Percentiles rank a stretch among this genome's conserved stretches.
Evolutionary conservation across 306 rosid genomes (phyloP).

Genomic region (Hippophae gyantsensis): DNA sequence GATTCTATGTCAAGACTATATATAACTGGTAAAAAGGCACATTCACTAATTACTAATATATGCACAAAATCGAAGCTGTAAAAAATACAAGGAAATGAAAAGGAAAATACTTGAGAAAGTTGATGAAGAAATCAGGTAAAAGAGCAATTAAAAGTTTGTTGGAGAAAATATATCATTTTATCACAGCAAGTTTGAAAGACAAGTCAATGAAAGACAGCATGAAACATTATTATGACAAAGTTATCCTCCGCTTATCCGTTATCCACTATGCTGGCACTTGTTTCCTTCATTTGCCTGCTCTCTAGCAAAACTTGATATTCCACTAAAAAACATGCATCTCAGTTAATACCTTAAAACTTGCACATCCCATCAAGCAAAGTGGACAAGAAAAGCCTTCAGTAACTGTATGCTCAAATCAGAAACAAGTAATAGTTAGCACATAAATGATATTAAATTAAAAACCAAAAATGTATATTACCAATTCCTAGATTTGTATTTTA

Average conservation of each 20-base stretch:
- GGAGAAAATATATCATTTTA: no score
- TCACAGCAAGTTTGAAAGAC: neutral
- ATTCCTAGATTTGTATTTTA: neutral
- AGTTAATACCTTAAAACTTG: slow-evolving; percentile 70
- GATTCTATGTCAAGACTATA: slow-evolving; percentile 4
- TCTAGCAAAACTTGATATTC: slow-evolving; percentile 12
- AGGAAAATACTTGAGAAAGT: neutral
- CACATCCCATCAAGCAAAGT: slow-evolving; percentile 87
- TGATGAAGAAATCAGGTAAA: no score
- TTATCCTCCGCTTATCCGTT: neutral
- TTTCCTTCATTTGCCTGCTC: neutral
- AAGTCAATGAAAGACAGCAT: neutral
- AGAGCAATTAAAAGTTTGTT: no score
- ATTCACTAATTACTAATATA: neutral
- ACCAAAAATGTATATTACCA: neutral
- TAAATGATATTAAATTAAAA: slow-evolving; percentile 1
- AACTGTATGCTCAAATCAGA: slow-evolving; percentile 44
- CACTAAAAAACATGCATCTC: slow-evolving; percentile 10
- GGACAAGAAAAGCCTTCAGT: slow-evolving; percentile 90
- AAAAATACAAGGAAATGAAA: neutral
- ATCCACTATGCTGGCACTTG: neutral
- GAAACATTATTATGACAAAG: neutral
- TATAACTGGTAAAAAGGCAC: neutral
- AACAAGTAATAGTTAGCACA: slow-evolving; percentile 2
- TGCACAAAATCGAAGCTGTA: slow-evolving; percentile 1